Evolutionary conservation across 805 yeast genomes (phyloP).

Genomic region (Myxozyma neglecta): DNA sequence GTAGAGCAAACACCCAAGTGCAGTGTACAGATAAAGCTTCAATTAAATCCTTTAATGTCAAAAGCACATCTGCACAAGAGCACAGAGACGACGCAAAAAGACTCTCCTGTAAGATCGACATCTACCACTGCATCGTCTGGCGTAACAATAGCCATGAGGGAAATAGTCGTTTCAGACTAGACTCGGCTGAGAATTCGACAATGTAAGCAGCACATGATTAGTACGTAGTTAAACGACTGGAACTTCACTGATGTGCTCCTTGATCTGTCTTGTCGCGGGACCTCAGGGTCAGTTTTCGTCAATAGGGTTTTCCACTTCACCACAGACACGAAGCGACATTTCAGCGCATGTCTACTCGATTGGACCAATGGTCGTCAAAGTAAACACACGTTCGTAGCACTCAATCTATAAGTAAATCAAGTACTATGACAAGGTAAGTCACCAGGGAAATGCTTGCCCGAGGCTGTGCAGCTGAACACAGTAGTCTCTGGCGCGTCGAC

Average conservation of each 20-base stretch:
- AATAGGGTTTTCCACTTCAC: slow-evolving; percentile 1
- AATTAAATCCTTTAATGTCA: not conserved
- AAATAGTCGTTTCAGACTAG: slow-evolving; percentile 6
- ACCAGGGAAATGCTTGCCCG: not conserved
- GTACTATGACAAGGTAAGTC: not conserved
- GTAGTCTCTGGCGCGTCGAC: not conserved
- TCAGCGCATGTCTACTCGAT: not conserved
- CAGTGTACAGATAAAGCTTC: not conserved
- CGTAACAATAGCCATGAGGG: slow-evolving; percentile 1
- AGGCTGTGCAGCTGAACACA: slow-evolving; percentile 4
- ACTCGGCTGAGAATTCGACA: slow-evolving; percentile 1
- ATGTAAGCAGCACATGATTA: not conserved
- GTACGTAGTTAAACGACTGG: not conserved
- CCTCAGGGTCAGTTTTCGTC: not conserved
- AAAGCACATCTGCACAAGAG: not conserved
- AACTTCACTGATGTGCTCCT: not conserved
- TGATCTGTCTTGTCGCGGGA: not conserved
- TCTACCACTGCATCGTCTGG: not conserved
- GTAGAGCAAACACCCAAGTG: slow-evolving; percentile 1
- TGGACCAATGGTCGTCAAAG: not conserved
- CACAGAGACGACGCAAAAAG: slow-evolving; percentile 6
- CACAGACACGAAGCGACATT: not conserved
- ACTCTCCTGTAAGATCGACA: slow-evolving; percentile 1
- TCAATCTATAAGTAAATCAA: not conserved
- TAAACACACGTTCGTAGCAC: not conserved